Base-by-base conservation (phyloP, 495 filamentous ascomycete genomes). In the Astrothelium subdiscretum region DNA sequence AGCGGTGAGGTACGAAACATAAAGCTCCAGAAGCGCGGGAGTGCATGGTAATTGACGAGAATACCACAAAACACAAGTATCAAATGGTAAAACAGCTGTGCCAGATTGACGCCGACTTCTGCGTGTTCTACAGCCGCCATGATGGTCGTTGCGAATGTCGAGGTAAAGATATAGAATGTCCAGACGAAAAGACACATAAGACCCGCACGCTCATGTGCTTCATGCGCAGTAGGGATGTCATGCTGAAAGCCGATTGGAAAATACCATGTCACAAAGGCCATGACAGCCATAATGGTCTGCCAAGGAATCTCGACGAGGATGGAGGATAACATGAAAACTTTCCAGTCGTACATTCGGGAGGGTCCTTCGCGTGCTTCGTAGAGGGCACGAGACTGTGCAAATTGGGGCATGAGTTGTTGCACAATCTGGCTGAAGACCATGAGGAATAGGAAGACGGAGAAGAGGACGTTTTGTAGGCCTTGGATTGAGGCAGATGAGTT, bases 391-490 rank as follows among this genome's bases (percentile, higher is more conserved):
- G 79, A 76, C 13, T 78, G 74, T 57, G 83, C 74, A 68, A 83
- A 84, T 22, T 78, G 72, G 0, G 80, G 81, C 67, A 80, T 79
- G 42, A 83, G 80, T 32, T 83, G 72, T 60, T 82, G 80, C 24
- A 75, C 74, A 58, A 81, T 72, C 11, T 78, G 75, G 62, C 78
- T 75, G 43, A 75, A 76, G 10, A 80, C 74, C 40, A 78, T 78
- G 58, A 82, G 75, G 31, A 81, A 69, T 71, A 80, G 77, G 73
- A 83, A 83, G 62, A 83, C 76, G 11, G 75, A 71, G 71, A 77
- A 76, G 63, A 77, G 71, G 58, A 72, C 69, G 70, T 95, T 94
- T 69, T 92, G 89, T 20, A 95, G 80, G 42, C 89, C 91, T 72
- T 94, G 88, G 2, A 86, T 73, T 20, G 80, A 82, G 70, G 84